phyloP scores from a whole-genome alignment of 1,284 basidiomycete genomes.

The Entoloma clypeatum region DNA sequence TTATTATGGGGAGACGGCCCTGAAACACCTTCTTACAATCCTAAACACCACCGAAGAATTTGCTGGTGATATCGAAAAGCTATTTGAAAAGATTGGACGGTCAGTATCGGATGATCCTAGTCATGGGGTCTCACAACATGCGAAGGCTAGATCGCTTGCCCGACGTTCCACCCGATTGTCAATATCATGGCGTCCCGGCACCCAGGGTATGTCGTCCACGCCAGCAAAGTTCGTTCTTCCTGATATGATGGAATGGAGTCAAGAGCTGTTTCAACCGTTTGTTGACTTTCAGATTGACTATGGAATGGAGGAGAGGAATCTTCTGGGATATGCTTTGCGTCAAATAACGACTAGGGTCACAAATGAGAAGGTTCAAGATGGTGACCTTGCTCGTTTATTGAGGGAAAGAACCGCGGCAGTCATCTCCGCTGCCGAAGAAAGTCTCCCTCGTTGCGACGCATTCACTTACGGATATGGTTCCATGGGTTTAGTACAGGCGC shows the following conservation, averaged over 20 bases:
- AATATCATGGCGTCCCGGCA: constrained; percentile 57
- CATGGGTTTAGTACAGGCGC: constrained; percentile 64
- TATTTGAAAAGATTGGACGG: constrained; percentile 65
- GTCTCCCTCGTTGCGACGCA: constrained; percentile 64
- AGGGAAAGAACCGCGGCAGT: constrained; percentile 70
- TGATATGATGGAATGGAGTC: constrained; percentile 75
- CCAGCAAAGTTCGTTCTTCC: constrained; percentile 27
- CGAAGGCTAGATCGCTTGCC: constrained; percentile 18
- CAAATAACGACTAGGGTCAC: constrained; percentile 39
- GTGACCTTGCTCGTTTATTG: constrained; percentile 62
- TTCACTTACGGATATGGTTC: constrained; percentile 89
- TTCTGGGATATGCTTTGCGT: constrained; percentile 57
- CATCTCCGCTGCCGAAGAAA: constrained; percentile 77
- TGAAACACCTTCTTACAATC: constrained; percentile 67
- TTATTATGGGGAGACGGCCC: constrained; percentile 55
- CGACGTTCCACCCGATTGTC: constrained; percentile 68
- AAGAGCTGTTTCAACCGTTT: constrained; percentile 88
- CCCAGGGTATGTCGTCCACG: constrained; percentile 34
- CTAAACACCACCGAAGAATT: constrained; percentile 81
- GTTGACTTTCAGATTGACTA: constrained; percentile 86
- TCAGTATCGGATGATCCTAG: constrained; percentile 5
- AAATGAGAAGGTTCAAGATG: constrained; percentile 33
- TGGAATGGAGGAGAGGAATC: constrained; percentile 66
- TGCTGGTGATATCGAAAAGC: constrained; percentile 62
- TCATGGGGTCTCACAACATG: constrained; percentile 5